Evolutionary conservation across 2,329 filamentous ascomycete species (phyloP).

Genomic region (Dothideomycetes sp.): DNA sequence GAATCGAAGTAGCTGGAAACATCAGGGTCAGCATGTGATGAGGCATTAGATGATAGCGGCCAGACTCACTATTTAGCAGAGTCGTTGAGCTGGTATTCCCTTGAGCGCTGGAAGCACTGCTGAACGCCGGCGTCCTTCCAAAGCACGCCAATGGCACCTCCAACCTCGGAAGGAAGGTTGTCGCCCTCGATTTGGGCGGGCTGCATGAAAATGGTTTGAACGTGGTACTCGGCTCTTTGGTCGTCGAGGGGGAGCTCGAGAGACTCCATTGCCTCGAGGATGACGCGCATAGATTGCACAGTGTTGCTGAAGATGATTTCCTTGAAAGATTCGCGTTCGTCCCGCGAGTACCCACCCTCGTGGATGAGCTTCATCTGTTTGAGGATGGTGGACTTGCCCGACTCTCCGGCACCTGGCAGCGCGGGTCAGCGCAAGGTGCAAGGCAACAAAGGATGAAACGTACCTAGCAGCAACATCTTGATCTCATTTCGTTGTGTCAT

Average conservation of each 20-base stretch:
- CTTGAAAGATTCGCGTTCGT: conserved; percentile 62
- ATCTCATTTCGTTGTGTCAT: conserved; percentile 99
- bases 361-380: conserved; percentile 99
- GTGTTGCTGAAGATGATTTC: conserved; percentile 65
- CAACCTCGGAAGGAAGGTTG: conserved; percentile 85
- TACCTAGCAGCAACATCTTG: conserved; percentile 98
- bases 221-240: conserved; percentile 88
- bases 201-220: conserved; percentile 98
- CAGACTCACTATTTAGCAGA: conserved; percentile 81
- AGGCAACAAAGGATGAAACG: conserved; percentile 25
- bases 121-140: conserved; percentile 92
- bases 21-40: conserved; percentile 17
- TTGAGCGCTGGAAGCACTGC: conserved; percentile 88
- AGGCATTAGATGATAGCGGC: not conserved
- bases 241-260: conserved; percentile 76
- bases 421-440: conserved; percentile 19
- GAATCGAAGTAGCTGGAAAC: conserved; percentile 79
- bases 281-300: conserved; percentile 60
- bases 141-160: conserved; percentile 79
- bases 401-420: conserved; percentile 81
- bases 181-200: conserved; percentile 94
- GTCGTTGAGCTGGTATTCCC: conserved; percentile 94
- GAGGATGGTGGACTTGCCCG: conserved; percentile 85
- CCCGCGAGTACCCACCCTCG: conserved; percentile 95
- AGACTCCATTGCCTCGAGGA: conserved; percentile 58